These are phyloP conservation scores for Boletus rex-veris DNA, from an alignment of 768 basidiomycete species.

Conservation along the genomic window DNA sequence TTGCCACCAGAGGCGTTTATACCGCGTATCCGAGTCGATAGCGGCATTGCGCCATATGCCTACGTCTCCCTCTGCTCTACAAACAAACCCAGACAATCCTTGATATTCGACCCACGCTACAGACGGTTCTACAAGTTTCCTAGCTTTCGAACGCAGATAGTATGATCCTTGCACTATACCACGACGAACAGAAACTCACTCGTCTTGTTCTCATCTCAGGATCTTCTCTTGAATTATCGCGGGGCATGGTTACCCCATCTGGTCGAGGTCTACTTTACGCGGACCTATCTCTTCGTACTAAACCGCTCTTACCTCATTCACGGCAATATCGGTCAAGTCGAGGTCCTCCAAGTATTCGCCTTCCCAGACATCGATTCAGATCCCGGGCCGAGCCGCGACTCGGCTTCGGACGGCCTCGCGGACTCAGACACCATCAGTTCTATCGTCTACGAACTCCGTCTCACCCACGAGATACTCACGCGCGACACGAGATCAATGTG, in stretches of 20 bases:
- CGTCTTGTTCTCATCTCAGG: background rate
- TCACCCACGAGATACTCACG: slow-evolving; percentile 18
- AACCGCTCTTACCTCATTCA: slow-evolving; percentile 14
- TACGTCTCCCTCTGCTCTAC: slow-evolving; percentile 13
- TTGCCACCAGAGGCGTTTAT: slow-evolving; percentile 12
- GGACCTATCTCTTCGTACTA: slow-evolving; percentile 16
- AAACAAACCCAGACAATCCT: slow-evolving; percentile 8
- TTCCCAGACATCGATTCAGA: slow-evolving; percentile 9
- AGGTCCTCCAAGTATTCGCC: slow-evolving; percentile 22
- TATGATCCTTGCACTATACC: background rate
- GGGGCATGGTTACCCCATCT: slow-evolving; percentile 21
- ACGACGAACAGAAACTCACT: background rate
- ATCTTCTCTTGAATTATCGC: slow-evolving; percentile 13
- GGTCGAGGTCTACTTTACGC: slow-evolving; percentile 14
- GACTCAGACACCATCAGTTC: background rate
- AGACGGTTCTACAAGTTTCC: slow-evolving; percentile 24
- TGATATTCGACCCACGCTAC: slow-evolving; percentile 13
- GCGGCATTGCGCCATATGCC: slow-evolving; percentile 11
- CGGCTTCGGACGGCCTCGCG: background rate
- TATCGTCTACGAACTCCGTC: slow-evolving; percentile 13
- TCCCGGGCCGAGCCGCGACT: background rate
- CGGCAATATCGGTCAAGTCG: slow-evolving; percentile 2
- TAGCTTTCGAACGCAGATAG: slow-evolving; percentile 14
- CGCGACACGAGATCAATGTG: slow-evolving; percentile 7
- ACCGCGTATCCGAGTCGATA: slow-evolving; percentile 9